Base-by-base conservation (phyloP, 108 stramenopile genomes). In the Skeletonema tropicum region DNA sequence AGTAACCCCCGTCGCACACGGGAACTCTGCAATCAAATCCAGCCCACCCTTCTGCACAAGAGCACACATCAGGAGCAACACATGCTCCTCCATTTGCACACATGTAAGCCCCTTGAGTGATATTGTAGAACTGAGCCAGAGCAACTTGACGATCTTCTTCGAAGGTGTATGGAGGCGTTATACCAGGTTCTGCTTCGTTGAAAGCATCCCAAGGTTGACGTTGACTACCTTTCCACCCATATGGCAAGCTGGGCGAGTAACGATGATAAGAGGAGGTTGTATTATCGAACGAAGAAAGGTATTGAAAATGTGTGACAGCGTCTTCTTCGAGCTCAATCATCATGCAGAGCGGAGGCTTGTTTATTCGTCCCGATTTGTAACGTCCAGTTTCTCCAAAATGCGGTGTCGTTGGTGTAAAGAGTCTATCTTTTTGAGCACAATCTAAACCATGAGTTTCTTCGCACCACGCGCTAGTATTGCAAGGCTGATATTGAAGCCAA, bases 21-120 rank as follows among this genome's bases (percentile, higher is more conserved):
- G 95, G 95, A 2, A 88, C 90, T 35, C 95, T 85, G 83, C 95
- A 96, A 70, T 96, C 95, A 71, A 96, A 96, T 14, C 95, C 95
- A 3, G 75, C 65, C 94, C 94, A 96, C 11, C 95, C 95, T 12
- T 77, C 68, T 3, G 86, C 71, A 70, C 95, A 96, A 12, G 70
- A 66, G 71, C 95, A 96, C 15, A 88, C 84, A 58, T 89, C 93
- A 5, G 93, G 93, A 3, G 83, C 64, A 7, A 84, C 71, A 77
- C 95, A 96, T 39, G 60, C 60, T 19, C 95, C 95, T 12, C 82
- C 88, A 77, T 96, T 96, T 4, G 95, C 95, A 82, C 95, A 96
- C 63, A 86, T 88, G 68, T 91, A 96, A 9, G 57, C 45, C 1
- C 95, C 95, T 70, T 96, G 88, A 5, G 83, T 79, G 11, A 86